These are phyloP conservation scores for Fusarium liriodendri DNA, from an alignment of 2,329 filamentous ascomycete genomes.

Conservation along the genomic window DNA sequence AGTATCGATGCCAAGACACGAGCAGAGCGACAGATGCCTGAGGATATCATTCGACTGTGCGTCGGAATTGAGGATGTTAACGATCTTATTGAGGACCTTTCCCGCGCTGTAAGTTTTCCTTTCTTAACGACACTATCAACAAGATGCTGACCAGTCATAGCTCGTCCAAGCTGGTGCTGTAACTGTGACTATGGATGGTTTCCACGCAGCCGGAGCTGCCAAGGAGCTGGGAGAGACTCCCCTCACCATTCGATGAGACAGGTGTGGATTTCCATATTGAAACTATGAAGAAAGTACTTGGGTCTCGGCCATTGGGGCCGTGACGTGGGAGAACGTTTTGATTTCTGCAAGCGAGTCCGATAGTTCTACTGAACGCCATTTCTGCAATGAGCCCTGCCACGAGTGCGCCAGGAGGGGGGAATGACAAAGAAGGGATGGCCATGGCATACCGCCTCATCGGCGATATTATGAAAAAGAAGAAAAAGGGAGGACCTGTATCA, in stretches of 20 bases:
- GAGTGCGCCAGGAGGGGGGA: not conserved
- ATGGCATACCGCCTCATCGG: not conserved
- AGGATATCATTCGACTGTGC: slow-evolving; percentile 95
- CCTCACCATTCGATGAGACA: slow-evolving; percentile 34
- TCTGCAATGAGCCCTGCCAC: slow-evolving; percentile 1
- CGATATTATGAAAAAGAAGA: slow-evolving; percentile 15
- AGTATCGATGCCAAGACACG: slow-evolving; percentile 97
- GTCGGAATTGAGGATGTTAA: slow-evolving; percentile 95
- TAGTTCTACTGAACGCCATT: slow-evolving; percentile 16
- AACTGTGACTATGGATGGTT: slow-evolving; percentile 83
- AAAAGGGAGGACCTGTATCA: slow-evolving; percentile 31
- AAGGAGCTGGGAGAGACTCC: slow-evolving; percentile 49
- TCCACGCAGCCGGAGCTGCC: slow-evolving; percentile 69
- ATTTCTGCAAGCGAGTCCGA: slow-evolving; percentile 35
- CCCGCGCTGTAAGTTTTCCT: slow-evolving; percentile 80
- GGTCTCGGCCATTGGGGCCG: not conserved
- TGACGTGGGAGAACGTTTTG: slow-evolving; percentile 6
- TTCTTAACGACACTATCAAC: not conserved
- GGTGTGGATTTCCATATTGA: not conserved
- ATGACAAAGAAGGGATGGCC: not conserved
- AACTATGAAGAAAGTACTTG: not conserved
- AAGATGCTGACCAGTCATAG: slow-evolving; percentile 56
- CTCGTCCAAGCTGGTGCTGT: slow-evolving; percentile 96
- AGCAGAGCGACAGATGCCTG: slow-evolving; percentile 89
- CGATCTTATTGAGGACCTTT: slow-evolving; percentile 93